Percentiles rank a stretch among this genome's conserved stretches.
These are phyloP conservation scores for Paecilomyces dactylethromorphus DNA, from an alignment of 2,329 filamentous ascomycete genomes.

Conservation along the genomic window DNA sequence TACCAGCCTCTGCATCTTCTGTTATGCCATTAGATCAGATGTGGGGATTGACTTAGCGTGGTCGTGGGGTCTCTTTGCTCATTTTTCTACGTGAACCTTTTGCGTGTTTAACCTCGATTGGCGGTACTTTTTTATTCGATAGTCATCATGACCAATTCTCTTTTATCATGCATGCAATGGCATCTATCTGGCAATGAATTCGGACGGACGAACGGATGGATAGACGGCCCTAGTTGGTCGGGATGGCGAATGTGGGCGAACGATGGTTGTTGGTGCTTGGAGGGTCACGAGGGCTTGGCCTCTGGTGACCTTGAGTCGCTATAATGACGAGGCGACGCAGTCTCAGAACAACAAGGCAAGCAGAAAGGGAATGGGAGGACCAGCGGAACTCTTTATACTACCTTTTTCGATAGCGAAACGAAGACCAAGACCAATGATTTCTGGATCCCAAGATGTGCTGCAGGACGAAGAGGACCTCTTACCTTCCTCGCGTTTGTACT, in stretches of 20 bases:
- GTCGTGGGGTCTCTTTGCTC: conserved; percentile 25
- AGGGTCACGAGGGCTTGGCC: not conserved
- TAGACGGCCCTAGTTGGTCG: not conserved
- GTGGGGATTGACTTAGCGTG: conserved; percentile 33
- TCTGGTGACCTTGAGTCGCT: not conserved
- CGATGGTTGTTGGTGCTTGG: not conserved
- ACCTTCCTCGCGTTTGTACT: not conserved
- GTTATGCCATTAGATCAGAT: conserved; percentile 28
- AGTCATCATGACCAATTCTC: conserved; percentile 31
- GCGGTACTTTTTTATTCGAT: conserved; percentile 29
- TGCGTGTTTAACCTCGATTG: conserved; percentile 14
- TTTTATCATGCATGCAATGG: conserved; percentile 30
- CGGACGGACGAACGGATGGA: not conserved
- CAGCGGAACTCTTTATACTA: not conserved
- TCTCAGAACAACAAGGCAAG: not conserved
- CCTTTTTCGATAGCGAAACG: not conserved
- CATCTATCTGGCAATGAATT: conserved; percentile 15
- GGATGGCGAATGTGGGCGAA: not conserved
- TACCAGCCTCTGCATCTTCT: conserved; percentile 18
- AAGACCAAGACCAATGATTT: conserved; percentile 2
- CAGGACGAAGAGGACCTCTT: not conserved
- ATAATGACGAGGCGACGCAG: not conserved
- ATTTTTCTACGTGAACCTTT: not conserved
- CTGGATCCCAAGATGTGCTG: not conserved
- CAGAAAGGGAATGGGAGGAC: not conserved